phyloP scores from a whole-genome alignment of 306 rosid genomes.

The Lathyrus oleraceus region DNA sequence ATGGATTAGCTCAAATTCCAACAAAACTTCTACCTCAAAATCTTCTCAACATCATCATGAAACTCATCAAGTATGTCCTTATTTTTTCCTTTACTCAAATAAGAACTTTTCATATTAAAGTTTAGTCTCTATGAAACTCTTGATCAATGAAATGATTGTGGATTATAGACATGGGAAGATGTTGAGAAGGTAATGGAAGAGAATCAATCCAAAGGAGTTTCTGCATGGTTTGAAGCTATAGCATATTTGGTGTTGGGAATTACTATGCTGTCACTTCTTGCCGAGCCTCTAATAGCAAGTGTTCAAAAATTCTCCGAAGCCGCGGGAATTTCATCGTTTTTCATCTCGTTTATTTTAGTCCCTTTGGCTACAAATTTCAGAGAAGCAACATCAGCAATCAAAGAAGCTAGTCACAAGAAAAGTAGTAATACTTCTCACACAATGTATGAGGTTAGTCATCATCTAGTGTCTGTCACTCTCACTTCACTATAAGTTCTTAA shows the following conservation, averaged over 20 bases:
- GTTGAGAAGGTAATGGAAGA: slow-evolving; percentile 51
- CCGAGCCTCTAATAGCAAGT: slow-evolving; percentile 61
- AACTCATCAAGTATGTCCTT: slow-evolving; percentile 37
- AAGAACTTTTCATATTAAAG: too few relatives aligned
- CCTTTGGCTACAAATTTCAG: slow-evolving; percentile 69
- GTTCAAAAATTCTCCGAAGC: slow-evolving; percentile 53
- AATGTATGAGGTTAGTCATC: slow-evolving; percentile 57
- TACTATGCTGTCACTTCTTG: slow-evolving; percentile 49
- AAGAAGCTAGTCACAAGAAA: slow-evolving; percentile 51
- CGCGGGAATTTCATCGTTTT: slow-evolving; percentile 58
- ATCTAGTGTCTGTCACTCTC: not conserved
- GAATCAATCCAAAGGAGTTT: slow-evolving; percentile 30
- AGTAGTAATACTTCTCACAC: slow-evolving; percentile 57
- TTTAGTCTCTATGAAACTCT: not conserved
- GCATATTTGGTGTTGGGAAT: slow-evolving; percentile 44
- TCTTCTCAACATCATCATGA: slow-evolving; percentile 21
- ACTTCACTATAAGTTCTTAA: too few relatives aligned
- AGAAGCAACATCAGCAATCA: slow-evolving; percentile 63
- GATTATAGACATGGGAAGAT: slow-evolving; percentile 50
- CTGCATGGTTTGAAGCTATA: slow-evolving; percentile 46
- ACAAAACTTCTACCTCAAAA: slow-evolving; percentile 5
- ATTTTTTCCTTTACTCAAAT: slow-evolving; percentile 5
- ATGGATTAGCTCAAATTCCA: slow-evolving; percentile 40
- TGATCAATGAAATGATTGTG: not conserved
- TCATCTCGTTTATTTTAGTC: slow-evolving; percentile 54